Conservation (phyloP, 495 filamentous ascomycete genomes). For the Oidiodendron maius region DNA sequence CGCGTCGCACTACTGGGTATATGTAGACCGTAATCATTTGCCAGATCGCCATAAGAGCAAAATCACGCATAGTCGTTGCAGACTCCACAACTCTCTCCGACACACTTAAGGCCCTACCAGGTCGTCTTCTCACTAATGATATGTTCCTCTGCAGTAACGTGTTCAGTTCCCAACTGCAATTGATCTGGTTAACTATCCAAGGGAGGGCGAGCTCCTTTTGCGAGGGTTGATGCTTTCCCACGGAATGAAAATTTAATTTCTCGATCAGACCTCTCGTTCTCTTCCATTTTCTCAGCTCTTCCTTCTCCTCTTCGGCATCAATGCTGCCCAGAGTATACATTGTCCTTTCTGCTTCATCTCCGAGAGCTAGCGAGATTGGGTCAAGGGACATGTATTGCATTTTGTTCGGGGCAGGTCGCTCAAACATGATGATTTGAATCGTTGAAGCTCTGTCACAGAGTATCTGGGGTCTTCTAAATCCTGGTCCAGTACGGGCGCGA, state of each 20-base stretch:
- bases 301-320: conserved; percentile 60
- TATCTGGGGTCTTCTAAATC: conserved; percentile 59
- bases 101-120: conserved; percentile 82
- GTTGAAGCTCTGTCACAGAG: conserved; percentile 61
- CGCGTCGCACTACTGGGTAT: conserved; percentile 65
- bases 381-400: conserved; percentile 97
- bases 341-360: conserved; percentile 57
- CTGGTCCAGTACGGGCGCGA: conserved; percentile 53
- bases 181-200: conserved; percentile 88
- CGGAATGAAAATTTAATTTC: conserved; percentile 83
- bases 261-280: conserved; percentile 64
- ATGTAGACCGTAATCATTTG: conserved; percentile 69
- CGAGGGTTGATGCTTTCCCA: conserved; percentile 67
- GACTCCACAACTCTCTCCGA: conserved; percentile 94
- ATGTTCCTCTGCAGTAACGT: conserved; percentile 82
- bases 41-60: conserved; percentile 60
- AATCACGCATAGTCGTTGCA: conserved; percentile 75
- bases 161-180: conserved; percentile 88
- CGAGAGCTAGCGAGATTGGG: conserved; percentile 83
- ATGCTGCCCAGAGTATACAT: conserved; percentile 36
- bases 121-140: conserved; percentile 69
- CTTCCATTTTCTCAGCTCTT: conserved; percentile 43
- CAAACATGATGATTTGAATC: conserved; percentile 84
- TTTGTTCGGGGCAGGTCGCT: conserved; percentile 73
- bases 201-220: conserved; percentile 76